Evolutionary conservation across 257 asterid species (phyloP).

Genomic region (Rehmannia glutinosa): DNA sequence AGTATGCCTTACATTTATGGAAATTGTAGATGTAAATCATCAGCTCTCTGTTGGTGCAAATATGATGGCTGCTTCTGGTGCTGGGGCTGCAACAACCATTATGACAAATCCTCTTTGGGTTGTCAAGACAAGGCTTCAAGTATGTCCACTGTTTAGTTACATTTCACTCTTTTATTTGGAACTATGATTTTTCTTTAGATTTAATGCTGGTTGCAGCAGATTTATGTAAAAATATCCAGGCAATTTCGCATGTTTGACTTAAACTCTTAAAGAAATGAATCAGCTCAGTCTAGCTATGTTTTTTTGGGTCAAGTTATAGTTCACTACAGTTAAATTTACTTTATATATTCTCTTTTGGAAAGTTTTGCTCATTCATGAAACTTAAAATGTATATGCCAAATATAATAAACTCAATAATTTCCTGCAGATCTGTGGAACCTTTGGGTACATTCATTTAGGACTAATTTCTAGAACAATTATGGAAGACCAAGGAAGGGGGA

Average conservation of each 20-base stretch:
- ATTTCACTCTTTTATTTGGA: neutral
- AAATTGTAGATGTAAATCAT: conserved; percentile 62
- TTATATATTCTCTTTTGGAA: neutral
- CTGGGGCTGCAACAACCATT: conserved; percentile 88
- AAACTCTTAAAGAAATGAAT: neutral
- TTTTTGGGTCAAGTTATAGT: neutral
- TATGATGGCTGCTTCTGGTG: conserved; percentile 95
- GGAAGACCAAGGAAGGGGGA: neutral
- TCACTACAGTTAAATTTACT: neutral
- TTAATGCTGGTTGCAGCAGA: conserved; percentile 6
- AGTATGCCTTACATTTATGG: conserved; percentile 21
- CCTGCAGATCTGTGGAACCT: too few species aligned
- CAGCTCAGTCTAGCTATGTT: neutral
- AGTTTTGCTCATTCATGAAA: neutral
- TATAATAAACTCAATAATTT: too few species aligned
- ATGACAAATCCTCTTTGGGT: conserved; percentile 98
- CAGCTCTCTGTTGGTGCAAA: conserved; percentile 86
- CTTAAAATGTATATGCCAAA: neutral
- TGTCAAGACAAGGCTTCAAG: conserved; percentile 95
- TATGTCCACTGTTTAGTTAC: conserved; percentile 25
- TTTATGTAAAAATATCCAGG: neutral
- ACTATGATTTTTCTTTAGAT: neutral
- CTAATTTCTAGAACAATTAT: neutral
- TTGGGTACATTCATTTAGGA: neutral
- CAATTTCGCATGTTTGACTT: neutral